Evolutionary conservation across 345 rosid species (phyloP).

Genomic region (Passiflora organensis): DNA sequence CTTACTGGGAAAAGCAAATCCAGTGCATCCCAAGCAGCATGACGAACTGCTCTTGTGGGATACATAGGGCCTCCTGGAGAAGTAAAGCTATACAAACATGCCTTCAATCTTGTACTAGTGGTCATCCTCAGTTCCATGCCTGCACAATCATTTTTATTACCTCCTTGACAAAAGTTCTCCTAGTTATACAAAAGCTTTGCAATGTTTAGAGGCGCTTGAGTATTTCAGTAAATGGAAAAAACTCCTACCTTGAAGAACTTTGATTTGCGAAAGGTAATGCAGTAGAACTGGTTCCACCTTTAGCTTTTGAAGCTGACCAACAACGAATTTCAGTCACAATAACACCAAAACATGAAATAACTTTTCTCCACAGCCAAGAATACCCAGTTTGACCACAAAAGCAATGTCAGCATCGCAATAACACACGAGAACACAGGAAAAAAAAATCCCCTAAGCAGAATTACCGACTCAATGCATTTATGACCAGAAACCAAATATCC

Average conservation of each 20-base stretch:
- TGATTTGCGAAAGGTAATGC: constrained; percentile 79
- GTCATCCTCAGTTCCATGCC: constrained; percentile 96
- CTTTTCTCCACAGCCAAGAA: neutral
- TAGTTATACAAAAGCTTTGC: too few species aligned
- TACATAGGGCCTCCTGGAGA: constrained; percentile 99
- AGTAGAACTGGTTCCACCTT: constrained; percentile 97
- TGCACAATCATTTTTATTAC: constrained; percentile 24
- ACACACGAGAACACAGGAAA: too few species aligned
- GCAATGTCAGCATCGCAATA: neutral
- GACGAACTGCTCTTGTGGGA: constrained; percentile 98
- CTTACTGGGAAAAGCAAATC: constrained; percentile 95
- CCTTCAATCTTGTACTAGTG: constrained; percentile 85
- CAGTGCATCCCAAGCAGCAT: constrained; percentile 96
- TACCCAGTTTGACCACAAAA: neutral
- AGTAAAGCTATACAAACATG: constrained; percentile 90
- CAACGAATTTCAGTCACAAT: constrained; percentile 1
- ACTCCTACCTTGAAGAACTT: constrained; percentile 67
- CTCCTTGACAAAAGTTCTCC: constrained; percentile 8
- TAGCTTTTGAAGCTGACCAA: constrained; percentile 76
- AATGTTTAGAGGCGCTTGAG: neutral
- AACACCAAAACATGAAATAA: neutral
- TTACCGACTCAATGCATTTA: too few species aligned
- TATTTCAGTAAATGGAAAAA: neutral
- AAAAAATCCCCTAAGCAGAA: too few species aligned
- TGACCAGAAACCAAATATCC: neutral